Base-by-base conservation (phyloP, 345 rosid genomes). In the Arabidopsis thaliana region DNA sequence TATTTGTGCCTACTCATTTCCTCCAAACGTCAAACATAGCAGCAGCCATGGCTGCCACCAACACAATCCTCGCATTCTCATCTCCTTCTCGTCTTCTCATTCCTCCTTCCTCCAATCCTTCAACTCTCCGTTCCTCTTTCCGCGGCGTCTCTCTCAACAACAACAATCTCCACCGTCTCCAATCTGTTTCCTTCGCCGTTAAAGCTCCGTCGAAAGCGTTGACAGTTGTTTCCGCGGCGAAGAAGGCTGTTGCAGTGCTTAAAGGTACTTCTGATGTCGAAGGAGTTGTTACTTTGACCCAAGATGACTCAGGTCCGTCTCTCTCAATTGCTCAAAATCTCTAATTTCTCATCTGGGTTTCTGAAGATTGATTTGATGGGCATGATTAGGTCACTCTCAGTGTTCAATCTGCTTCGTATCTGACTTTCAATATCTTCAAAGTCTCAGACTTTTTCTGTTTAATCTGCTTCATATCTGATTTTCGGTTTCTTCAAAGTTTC, bases 231-330 rank as follows among this genome's bases (percentile, higher is more conserved):
- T 89, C 92, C 52, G 89, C 85, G 57, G 46, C 88, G 38, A 91
- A 92, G 80, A 91, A 95, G 65, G 97, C 96, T 13, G 97, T 95
- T 0, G 97, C 93, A 7, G 97, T 92, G n/a, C 88, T 95, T 44
- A 91, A 84, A 79, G 97, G 99, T 8, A 81, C 44, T 52, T 91
- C 98, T 61, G 59, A 61, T 45, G 99, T 89, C 14, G 90, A 95
- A 85, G 99, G 99, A 72, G 96, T 92, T 59, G 89, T 85, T 76
- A 85, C 88, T 53, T 79, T 95, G 87, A 79, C 87, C 38, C 99
- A 95, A 75, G 97, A 59, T 22, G 56, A 23, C 6, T 3, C 28
- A 71, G 97, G 98, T 91, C 33, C 7, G 80, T 59, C 40, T n/a
- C 40, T 32, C 24, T 25, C 73, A 44, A 44, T 44, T 5, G 20